phyloP scores from a whole-genome alignment of 257 asterid species.

The Lithospermum erythrorhizon region DNA sequence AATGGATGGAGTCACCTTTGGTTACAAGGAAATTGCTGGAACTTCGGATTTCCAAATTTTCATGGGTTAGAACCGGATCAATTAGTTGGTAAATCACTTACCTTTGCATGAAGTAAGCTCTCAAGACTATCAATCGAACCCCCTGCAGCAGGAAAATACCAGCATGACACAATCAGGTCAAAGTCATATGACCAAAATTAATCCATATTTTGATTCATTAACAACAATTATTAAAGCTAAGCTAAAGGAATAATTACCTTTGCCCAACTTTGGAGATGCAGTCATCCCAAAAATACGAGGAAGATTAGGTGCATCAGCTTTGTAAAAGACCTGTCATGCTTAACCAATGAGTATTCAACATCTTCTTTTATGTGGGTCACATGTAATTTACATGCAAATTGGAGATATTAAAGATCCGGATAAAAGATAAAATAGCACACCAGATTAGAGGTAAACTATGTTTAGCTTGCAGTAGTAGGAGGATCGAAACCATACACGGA shows the following conservation, averaged over 20 bases:
- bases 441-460: too few relatives aligned
- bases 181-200: not conserved
- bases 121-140: constrained; percentile 85
- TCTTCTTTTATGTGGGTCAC: not conserved
- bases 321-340: constrained; percentile 62
- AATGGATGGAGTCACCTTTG: not conserved
- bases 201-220: not conserved
- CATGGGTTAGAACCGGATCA: not conserved
- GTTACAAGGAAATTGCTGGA: too few relatives aligned
- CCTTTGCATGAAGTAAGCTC: constrained; percentile 79
- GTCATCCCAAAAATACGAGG: constrained; percentile 99
- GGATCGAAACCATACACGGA: not conserved
- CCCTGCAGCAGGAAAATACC: constrained; percentile 39
- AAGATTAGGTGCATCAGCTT: constrained; percentile 39
- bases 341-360: constrained; percentile 14
- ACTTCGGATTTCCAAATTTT: not conserved
- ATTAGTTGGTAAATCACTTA: constrained; percentile 16
- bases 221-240: not conserved
- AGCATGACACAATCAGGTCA: constrained; percentile 4
- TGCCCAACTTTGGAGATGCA: constrained; percentile 89
- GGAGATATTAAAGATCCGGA: too few relatives aligned
- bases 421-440: too few relatives aligned
- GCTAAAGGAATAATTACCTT: constrained; percentile 33
- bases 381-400: too few relatives aligned
- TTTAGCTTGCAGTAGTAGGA: too few relatives aligned